phyloP scores from a whole-genome alignment of 176 grass and related monocot genomes.

The Oryza glaberrima region DNA sequence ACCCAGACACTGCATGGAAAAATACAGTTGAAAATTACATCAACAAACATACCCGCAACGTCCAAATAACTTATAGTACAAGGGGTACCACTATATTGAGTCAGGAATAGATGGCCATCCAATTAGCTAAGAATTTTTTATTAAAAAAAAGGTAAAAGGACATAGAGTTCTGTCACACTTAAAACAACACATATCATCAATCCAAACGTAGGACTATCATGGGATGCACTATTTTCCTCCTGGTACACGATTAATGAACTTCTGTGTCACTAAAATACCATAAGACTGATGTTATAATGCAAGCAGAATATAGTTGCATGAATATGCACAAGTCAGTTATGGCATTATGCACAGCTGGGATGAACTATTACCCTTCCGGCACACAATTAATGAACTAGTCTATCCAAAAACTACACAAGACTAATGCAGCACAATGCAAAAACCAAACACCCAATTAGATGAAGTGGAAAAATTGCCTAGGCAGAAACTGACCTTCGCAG shows the following conservation, averaged over 20 bases:
- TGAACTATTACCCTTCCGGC: neutral
- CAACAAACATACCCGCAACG: neutral
- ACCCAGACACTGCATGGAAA: conserved; percentile 81
- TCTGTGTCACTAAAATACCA: neutral
- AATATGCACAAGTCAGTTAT: neutral
- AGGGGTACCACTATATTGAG: neutral
- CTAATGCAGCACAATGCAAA: neutral
- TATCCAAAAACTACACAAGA: neutral
- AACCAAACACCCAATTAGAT: neutral
- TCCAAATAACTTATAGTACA: neutral
- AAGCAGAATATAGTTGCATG: neutral
- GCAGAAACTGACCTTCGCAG: conserved; percentile 62
- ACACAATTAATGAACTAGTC: neutral
- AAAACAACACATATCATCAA: neutral
- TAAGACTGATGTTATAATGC: neutral
- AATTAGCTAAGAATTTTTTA: neutral
- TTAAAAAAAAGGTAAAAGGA: neutral
- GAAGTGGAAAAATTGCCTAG: neutral
- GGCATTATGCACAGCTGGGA: neutral
- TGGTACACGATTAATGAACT: neutral
- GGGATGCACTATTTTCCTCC: neutral
- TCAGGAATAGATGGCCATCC: neutral
- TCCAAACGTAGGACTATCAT: neutral
- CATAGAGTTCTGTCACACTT: neutral
- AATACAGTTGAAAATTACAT: neutral